Conservation (phyloP, 75 land plant genomes). For the Gnetum montanum region DNA sequence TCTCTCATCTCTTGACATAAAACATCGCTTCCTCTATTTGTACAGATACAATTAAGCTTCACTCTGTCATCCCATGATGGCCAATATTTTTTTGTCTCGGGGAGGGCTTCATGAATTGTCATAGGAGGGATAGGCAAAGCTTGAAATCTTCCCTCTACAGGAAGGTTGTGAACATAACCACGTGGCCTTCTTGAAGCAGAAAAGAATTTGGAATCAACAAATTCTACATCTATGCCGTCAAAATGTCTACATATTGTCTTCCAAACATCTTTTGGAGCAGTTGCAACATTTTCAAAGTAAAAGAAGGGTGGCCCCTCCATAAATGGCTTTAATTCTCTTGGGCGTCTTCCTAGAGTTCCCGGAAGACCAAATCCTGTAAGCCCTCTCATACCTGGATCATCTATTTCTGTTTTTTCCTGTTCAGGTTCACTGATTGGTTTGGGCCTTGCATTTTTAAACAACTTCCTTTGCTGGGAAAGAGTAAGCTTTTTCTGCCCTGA, state of each 20-base stretch:
- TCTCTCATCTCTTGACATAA: conserved; percentile 16
- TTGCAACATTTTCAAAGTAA: conserved; percentile 78
- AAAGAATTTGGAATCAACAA: conserved; percentile 67
- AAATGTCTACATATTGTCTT: conserved; percentile 43
- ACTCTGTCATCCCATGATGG: conserved; percentile 64
- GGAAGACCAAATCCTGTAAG: conserved; percentile 14
- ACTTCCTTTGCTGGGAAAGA: too few relatives aligned
- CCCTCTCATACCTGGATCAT: too few relatives aligned
- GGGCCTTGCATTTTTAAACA: too few relatives aligned
- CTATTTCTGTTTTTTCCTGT: too few relatives aligned
- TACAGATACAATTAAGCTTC: conserved; percentile 50
- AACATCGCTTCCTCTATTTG: conserved; percentile 13
- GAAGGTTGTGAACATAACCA: conserved; percentile 76
- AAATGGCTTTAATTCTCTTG: conserved; percentile 1
- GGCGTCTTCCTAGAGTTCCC: neutral
- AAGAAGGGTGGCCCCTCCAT: conserved; percentile 63
- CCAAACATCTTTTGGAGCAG: conserved; percentile 73
- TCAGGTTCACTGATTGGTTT: too few relatives aligned
- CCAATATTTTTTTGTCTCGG: conserved; percentile 45
- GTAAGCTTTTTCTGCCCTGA: too few relatives aligned
- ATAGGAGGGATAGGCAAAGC: conserved; percentile 50
- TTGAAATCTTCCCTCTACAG: conserved; percentile 37
- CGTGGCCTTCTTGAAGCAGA: conserved; percentile 58
- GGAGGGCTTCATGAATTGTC: conserved; percentile 57
- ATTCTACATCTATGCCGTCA: conserved; percentile 57